phyloP scores from a whole-genome alignment of 257 asterid species.

The Petunia axillaris region DNA sequence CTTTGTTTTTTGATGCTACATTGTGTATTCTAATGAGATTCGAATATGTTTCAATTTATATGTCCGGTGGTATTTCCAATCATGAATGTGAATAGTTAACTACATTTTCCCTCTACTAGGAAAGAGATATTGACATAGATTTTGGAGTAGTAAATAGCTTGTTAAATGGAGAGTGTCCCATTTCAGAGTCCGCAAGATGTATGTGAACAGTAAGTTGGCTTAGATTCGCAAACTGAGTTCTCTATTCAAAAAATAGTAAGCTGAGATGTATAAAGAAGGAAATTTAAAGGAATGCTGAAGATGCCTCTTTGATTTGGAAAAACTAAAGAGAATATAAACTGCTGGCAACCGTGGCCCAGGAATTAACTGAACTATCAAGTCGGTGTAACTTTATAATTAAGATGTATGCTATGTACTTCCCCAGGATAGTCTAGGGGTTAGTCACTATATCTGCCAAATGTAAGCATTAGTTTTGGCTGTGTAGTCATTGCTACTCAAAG shows the following conservation, averaged over 20 bases:
- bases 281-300: constrained; percentile 12
- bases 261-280: neutral
- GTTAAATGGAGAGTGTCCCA: neutral
- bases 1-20: constrained; percentile 10
- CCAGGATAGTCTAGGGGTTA: neutral
- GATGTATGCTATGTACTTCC: neutral
- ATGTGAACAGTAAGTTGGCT: constrained; percentile 1
- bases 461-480: too few relatives aligned
- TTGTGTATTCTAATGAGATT: constrained; percentile 15
- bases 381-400: neutral
- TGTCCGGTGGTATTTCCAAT: constrained; percentile 12
- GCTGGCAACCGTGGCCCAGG: neutral
- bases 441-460: too few relatives aligned
- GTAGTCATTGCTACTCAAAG: too few relatives aligned
- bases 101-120: constrained; percentile 7
- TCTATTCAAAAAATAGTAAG: neutral
- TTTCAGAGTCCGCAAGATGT: constrained; percentile 7
- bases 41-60: neutral
- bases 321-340: neutral
- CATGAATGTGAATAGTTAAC: constrained; percentile 1
- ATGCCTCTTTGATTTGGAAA: constrained; percentile 16
- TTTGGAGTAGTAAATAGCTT: constrained; percentile 13
- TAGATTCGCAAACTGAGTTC: neutral
- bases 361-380: constrained; percentile 1
- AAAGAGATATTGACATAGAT: neutral